These are phyloP conservation scores for Euphorbia pulcherrima DNA, from an alignment of 345 rosid genomes.

Conservation along the genomic window DNA sequence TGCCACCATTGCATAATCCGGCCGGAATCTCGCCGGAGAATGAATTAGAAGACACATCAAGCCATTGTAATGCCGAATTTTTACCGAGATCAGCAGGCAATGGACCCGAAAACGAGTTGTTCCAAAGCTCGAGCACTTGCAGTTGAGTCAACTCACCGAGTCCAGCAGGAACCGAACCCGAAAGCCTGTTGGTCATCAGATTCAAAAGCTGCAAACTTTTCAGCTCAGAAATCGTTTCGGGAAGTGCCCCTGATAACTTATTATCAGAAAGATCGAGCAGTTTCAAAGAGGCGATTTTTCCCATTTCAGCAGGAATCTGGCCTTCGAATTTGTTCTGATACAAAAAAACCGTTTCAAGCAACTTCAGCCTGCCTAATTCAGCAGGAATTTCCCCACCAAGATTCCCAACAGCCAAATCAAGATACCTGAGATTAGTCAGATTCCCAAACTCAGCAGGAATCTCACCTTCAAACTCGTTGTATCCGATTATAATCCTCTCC, in stretches of 20 bases:
- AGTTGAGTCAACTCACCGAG: conserved; percentile 52
- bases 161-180: conserved; percentile 58
- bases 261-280: conserved; percentile 84
- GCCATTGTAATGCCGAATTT: conserved; percentile 75
- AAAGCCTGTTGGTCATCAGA: conserved; percentile 72
- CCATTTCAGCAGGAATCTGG: conserved; percentile 54
- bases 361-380: conserved; percentile 58
- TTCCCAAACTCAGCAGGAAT: conserved; percentile 71
- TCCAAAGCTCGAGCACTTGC: conserved; percentile 78
- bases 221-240: conserved; percentile 47
- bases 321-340: conserved; percentile 72
- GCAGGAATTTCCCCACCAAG: conserved; percentile 74
- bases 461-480: conserved; percentile 71
- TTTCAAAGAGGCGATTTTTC: conserved; percentile 54
- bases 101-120: conserved; percentile 78
- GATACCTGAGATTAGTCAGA: conserved; percentile 65
- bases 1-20: conserved; percentile 62
- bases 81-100: conserved; percentile 67
- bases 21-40: conserved; percentile 72
- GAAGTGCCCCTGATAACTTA: conserved; percentile 57
- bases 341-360: conserved; percentile 56
- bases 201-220: conserved; percentile 74
- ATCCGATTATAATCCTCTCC: conserved; percentile 81
- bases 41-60: conserved; percentile 76
- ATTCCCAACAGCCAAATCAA: conserved; percentile 67